Evolutionary conservation across 192 early-diverging fungal species (phyloP).

Genomic region (Entomortierella chlamydospora): DNA sequence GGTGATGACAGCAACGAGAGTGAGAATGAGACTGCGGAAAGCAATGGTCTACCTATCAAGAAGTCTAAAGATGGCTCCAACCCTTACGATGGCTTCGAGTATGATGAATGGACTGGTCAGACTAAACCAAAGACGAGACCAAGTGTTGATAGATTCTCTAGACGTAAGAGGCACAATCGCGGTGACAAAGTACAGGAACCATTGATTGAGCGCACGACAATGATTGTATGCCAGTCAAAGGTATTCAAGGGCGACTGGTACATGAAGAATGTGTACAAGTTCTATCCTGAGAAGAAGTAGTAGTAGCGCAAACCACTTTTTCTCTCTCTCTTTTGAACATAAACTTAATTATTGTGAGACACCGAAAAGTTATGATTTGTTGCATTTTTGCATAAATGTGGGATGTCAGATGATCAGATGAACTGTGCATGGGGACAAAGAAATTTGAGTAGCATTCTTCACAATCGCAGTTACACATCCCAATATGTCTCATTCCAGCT

Average conservation of each 20-base stretch:
- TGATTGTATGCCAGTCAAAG: constrained; percentile 47
- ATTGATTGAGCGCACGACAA: constrained; percentile 51
- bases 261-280: constrained; percentile 54
- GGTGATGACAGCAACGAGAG: neutral
- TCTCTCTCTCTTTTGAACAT: neutral
- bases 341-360: no score
- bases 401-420: no score
- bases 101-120: constrained; percentile 39
- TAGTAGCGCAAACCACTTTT: neutral
- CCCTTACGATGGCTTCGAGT: constrained; percentile 30
- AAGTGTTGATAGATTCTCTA: constrained; percentile 31
- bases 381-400: no score
- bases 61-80: neutral
- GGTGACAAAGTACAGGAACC: neutral
- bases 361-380: no score
- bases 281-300: constrained; percentile 3
- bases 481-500: no score
- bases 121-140: constrained; percentile 14
- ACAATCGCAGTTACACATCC: no score
- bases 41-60: neutral
- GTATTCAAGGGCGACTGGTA: constrained; percentile 52
- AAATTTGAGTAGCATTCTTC: no score
- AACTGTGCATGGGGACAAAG: no score
- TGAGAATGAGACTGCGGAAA: neutral
- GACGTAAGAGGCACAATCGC: constrained; percentile 36